Evolutionary conservation across 495 filamentous ascomycete genomes (phyloP), one percentile per base, ranked within the genome.

Genomic region (Aspergillus sclerotiicarbonarius): DNA sequence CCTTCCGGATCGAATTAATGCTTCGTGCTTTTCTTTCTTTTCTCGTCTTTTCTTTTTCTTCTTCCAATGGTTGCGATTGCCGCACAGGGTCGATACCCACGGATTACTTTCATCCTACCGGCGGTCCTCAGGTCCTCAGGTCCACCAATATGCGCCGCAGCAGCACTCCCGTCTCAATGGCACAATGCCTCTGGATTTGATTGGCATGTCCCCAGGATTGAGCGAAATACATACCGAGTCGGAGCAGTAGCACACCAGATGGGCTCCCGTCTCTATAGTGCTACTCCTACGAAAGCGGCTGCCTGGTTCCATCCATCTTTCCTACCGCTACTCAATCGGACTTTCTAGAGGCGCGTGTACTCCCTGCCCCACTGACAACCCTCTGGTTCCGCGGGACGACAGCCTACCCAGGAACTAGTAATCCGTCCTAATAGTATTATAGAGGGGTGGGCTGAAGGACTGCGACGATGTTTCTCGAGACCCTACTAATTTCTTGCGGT

Each of bases 11-110:
- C n/a, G 20, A 49, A 30, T 49, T 30, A 49, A 30, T 50, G 25
- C 31, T 32, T 50, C 29, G 25, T 50, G 47, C 47, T 50, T 50
- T 50, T 18, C 47, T 32, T 31, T 30, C 19, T 9, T 21, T 20
- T 21, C 44, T 44, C 41, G n/a, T 50, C 47, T 32, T 50, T 53
- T 53, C 51, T 53, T 53, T 52, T 39, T 33, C 29, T 18, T 35
- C 30, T 21, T 52, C 35, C 31, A 19, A 41, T 41, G 37, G 37
- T 41, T 4, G 5, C 37, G 37, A 41, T 41, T 41, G 5, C 37
- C n/a, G 37, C n/a, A 41, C 37, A 41, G 37, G 37, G 37, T 41
- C n/a, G 25, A 25, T 25, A 25, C 25, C 25, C 25, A 25, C 25
- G 25, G 25, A 25, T 5, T 25, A 25, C 25, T 25, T 25, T 25